phyloP scores from a whole-genome alignment of 441 rosid genomes.

The Corymbia citriodora region DNA sequence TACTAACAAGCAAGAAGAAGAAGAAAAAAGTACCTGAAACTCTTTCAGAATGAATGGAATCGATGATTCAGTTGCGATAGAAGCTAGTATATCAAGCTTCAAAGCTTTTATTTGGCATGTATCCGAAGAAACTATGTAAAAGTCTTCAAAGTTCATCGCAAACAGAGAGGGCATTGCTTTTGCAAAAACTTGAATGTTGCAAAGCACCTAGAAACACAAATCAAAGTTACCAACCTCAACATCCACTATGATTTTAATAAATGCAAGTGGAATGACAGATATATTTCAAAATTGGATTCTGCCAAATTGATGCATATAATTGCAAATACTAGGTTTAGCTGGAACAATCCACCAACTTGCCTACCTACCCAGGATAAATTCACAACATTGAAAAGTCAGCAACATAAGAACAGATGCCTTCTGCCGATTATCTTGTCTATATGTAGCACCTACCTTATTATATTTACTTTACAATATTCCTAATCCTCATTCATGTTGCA shows the following conservation, averaged over 20 bases:
- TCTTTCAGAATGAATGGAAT: slow-evolving; percentile 70
- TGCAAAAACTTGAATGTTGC: slow-evolving; percentile 85
- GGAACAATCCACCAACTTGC: background rate
- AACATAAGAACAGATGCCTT: background rate
- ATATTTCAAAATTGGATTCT: background rate
- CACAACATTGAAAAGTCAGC: background rate
- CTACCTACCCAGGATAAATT: background rate
- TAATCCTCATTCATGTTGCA: background rate
- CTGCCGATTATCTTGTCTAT: background rate
- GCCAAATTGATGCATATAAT: background rate
- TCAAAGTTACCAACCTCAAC: slow-evolving; percentile 9
- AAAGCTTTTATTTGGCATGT: slow-evolving; percentile 75
- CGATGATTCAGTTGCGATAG: slow-evolving; percentile 63
- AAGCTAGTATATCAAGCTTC: slow-evolving; percentile 92
- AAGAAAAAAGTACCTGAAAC: slow-evolving; percentile 61
- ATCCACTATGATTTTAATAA: slow-evolving; percentile 5
- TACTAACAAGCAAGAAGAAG: background rate
- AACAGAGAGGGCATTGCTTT: slow-evolving; percentile 80
- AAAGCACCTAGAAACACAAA: slow-evolving; percentile 63
- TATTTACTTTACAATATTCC: background rate
- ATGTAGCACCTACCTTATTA: background rate
- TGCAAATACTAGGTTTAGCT: background rate
- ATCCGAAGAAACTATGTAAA: slow-evolving; percentile 73
- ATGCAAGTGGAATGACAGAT: slow-evolving; percentile 3
- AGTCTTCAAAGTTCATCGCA: slow-evolving; percentile 68